Evolutionary conservation across 768 basidiomycete species (phyloP).

Genomic region (Leucocoprinus leucothites): DNA sequence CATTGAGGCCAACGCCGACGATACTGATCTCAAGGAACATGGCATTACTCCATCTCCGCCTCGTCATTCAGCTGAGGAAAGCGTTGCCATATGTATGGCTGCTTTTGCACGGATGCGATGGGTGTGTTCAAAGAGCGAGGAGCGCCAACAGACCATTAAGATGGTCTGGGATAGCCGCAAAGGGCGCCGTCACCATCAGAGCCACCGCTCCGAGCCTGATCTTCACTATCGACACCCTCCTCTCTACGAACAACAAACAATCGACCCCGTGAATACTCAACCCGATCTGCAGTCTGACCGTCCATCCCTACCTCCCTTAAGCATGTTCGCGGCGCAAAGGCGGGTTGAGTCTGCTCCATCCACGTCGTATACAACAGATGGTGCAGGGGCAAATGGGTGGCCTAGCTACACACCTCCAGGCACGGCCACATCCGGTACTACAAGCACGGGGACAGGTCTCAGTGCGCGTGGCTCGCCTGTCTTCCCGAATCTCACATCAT

Average conservation of each 20-base stretch:
- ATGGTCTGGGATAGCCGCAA: slow-evolving; percentile 48
- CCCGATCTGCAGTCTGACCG: slow-evolving; percentile 30
- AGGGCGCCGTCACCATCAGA: slow-evolving; percentile 26
- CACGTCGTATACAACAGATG: slow-evolving; percentile 46
- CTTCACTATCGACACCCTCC: slow-evolving; percentile 12
- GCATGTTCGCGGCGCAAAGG: slow-evolving; percentile 32
- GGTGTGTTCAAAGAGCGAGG: slow-evolving; percentile 73
- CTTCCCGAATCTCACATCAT: slow-evolving; percentile 33
- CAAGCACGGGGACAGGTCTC: slow-evolving; percentile 39
- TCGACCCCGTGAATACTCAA: slow-evolving; percentile 23
- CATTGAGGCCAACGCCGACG: slow-evolving; percentile 29
- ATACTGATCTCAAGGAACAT: slow-evolving; percentile 30
- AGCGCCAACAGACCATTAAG: slow-evolving; percentile 61
- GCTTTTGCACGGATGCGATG: slow-evolving; percentile 84
- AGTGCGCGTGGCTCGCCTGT: slow-evolving; percentile 40
- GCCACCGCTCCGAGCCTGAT: slow-evolving; percentile 14
- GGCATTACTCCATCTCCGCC: slow-evolving; percentile 23
- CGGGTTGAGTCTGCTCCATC: slow-evolving; percentile 50
- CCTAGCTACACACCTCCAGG: slow-evolving; percentile 62
- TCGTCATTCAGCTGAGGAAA: slow-evolving; percentile 38
- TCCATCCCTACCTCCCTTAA: slow-evolving; percentile 46
- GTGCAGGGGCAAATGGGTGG: slow-evolving; percentile 50
- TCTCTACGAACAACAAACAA: slow-evolving; percentile 7
- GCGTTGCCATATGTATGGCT: slow-evolving; percentile 55
- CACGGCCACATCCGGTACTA: slow-evolving; percentile 48